phyloP scores from a whole-genome alignment of 2,329 filamentous ascomycete species.

The Penicillium polonicum region DNA sequence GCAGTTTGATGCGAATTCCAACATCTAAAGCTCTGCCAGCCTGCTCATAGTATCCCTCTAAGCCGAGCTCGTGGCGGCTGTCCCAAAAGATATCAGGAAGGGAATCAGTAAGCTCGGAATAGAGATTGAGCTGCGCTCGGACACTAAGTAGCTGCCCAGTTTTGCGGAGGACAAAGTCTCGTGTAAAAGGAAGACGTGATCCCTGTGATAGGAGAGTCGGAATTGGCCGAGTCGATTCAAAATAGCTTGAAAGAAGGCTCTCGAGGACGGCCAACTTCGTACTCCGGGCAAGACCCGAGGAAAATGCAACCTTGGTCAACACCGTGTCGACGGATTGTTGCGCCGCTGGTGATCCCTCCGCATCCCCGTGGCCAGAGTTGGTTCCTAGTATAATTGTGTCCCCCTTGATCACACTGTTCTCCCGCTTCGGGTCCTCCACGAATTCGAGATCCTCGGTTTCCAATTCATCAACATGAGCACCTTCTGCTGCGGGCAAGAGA shows the following conservation, averaged over 20 bases:
- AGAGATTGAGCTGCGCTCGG: slow-evolving; percentile 90
- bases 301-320: slow-evolving; percentile 93
- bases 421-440: slow-evolving; percentile 68
- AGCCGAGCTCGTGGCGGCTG: slow-evolving; percentile 76
- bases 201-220: slow-evolving; percentile 73
- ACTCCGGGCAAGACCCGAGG: slow-evolving; percentile 84
- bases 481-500: slow-evolving; percentile 72
- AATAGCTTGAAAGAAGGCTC: slow-evolving; percentile 75
- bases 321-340: slow-evolving; percentile 58
- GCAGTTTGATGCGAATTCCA: slow-evolving; percentile 79
- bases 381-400: slow-evolving; percentile 90
- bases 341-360: slow-evolving; percentile 23
- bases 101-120: slow-evolving; percentile 92
- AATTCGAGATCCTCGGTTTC: slow-evolving; percentile 93
- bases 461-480: slow-evolving; percentile 67
- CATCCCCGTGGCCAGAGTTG: slow-evolving; percentile 44
- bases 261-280: slow-evolving; percentile 94
- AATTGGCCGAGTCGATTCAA: slow-evolving; percentile 80
- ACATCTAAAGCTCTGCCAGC: slow-evolving; percentile 89
- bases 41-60: slow-evolving; percentile 94
- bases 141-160: slow-evolving; percentile 89
- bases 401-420: slow-evolving; percentile 75
- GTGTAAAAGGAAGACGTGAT: slow-evolving; percentile 61
- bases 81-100: slow-evolving; percentile 98
- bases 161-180: slow-evolving; percentile 83